Percentiles rank a stretch among this genome's conserved stretches.
Conservation (phyloP, 1,284 basidiomycete species). For the Inonotus hispidus region DNA sequence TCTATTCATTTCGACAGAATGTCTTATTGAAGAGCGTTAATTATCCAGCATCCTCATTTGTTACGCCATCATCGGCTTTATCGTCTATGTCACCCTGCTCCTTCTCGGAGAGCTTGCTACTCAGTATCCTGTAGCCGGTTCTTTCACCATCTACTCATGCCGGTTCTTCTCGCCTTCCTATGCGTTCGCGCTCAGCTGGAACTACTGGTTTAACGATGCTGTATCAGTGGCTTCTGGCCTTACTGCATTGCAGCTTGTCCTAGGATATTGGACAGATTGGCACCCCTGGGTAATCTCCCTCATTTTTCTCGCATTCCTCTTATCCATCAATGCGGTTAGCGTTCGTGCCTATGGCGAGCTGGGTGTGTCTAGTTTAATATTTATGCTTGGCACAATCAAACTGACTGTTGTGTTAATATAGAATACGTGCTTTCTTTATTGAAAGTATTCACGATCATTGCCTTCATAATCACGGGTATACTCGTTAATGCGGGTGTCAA, state of each 20-base stretch:
- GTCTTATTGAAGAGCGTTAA: background rate
- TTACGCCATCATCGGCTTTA: slow-evolving; percentile 58
- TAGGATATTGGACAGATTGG: slow-evolving; percentile 62
- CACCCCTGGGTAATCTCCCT: slow-evolving; percentile 66
- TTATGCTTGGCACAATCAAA: background rate
- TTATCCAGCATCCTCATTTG: slow-evolving; percentile 59
- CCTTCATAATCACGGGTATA: slow-evolving; percentile 66
- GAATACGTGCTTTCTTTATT: slow-evolving; percentile 76
- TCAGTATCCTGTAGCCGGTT: slow-evolving; percentile 74
- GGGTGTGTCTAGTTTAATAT: slow-evolving; percentile 36
- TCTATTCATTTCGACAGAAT: background rate
- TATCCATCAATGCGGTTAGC: slow-evolving; percentile 58
- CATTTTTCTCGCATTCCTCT: slow-evolving; percentile 64
- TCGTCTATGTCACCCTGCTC: slow-evolving; percentile 70
- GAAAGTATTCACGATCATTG: slow-evolving; percentile 62
- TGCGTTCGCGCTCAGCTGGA: slow-evolving; percentile 64
- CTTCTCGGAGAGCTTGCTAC: slow-evolving; percentile 78
- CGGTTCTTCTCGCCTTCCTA: slow-evolving; percentile 78
- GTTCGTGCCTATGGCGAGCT: slow-evolving; percentile 73
- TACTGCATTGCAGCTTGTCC: slow-evolving; percentile 69
- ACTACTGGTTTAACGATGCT: slow-evolving; percentile 82
- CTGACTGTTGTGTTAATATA: slow-evolving; percentile 25
- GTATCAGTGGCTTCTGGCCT: slow-evolving; percentile 74
- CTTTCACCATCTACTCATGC: slow-evolving; percentile 70
- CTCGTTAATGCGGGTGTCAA: slow-evolving; percentile 71